A percentile compares a stretch with the other conserved stretches of the same genome.
Evolutionary conservation across 1,284 basidiomycete genomes (phyloP).

Genomic region (Cutaneotrichosporon cavernicola): DNA sequence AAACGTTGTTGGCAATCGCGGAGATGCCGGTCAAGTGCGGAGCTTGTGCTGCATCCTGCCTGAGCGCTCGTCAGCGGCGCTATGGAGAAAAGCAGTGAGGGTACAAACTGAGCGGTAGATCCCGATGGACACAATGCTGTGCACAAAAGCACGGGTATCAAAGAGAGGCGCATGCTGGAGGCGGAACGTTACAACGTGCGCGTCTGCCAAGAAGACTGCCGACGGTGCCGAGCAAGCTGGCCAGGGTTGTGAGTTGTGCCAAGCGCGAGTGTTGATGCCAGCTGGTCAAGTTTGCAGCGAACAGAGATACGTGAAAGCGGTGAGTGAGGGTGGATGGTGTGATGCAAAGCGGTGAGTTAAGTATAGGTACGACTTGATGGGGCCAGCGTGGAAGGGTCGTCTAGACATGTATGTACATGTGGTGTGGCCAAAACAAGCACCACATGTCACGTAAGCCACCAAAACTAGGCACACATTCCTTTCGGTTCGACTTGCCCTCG

Average conservation of each 20-base stretch:
- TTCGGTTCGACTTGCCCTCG: too few relatives aligned
- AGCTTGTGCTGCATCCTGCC: not conserved
- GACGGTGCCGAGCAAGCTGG: not conserved
- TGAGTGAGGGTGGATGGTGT: not conserved
- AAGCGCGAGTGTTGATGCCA: too few relatives aligned
- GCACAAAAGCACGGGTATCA: not conserved
- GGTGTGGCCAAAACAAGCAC: not conserved
- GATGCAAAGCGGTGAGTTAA: not conserved
- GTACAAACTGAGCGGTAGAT: not conserved
- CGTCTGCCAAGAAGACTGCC: not conserved
- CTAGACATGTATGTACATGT: not conserved
- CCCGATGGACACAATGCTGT: not conserved
- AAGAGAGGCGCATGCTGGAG: not conserved
- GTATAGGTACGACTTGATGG: not conserved
- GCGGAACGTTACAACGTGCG: not conserved
- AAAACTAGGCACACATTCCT: too few relatives aligned
- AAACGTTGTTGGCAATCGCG: not conserved
- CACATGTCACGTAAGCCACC: too few relatives aligned
- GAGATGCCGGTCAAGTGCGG: not conserved
- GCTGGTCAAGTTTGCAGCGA: too few relatives aligned
- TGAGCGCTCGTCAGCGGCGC: not conserved
- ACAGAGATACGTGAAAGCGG: too few relatives aligned
- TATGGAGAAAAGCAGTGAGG: not conserved
- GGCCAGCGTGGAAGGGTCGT: not conserved
- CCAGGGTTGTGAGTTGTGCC: not conserved